These are phyloP conservation scores for Cladobotryum protrusum DNA, from an alignment of 2,329 filamentous ascomycete species.

Conservation along the genomic window DNA sequence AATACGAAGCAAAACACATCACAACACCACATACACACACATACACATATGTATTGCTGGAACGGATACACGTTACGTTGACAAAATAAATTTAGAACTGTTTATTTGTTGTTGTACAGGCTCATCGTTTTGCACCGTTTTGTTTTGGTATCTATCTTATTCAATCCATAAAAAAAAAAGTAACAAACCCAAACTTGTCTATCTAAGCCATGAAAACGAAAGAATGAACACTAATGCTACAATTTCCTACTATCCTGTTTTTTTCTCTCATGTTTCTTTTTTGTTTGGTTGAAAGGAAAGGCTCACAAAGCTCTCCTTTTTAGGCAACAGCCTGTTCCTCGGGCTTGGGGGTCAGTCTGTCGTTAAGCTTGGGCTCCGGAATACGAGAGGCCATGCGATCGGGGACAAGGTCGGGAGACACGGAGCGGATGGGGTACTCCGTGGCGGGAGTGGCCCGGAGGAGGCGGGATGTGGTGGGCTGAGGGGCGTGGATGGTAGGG, in stretches of 20 bases:
- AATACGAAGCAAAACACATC: too few species aligned
- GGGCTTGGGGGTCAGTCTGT: conserved; percentile 43
- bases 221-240: conserved; percentile 9
- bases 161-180: conserved; percentile 1
- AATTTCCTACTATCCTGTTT: conserved; percentile 7
- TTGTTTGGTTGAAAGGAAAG: neutral
- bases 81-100: too few species aligned
- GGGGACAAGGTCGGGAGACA: conserved; percentile 54
- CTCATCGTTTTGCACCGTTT: too few species aligned
- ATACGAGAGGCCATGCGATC: conserved; percentile 57
- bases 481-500: conserved; percentile 44
- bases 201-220: conserved; percentile 5
- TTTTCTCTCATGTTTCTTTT: neutral
- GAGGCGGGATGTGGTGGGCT: conserved; percentile 50
- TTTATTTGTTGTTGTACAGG: too few species aligned
- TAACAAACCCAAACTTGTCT: neutral
- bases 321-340: conserved; percentile 32
- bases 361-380: conserved; percentile 39
- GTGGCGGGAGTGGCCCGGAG: conserved; percentile 49
- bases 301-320: neutral
- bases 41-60: too few species aligned
- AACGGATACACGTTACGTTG: too few species aligned
- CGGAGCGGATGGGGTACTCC: conserved; percentile 49
- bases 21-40: too few species aligned
- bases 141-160: neutral